A percentile compares a stretch with the other conserved stretches of the same genome.
phyloP scores from a whole-genome alignment of 2,329 filamentous ascomycete species.

The Diaporthe sp. region DNA sequence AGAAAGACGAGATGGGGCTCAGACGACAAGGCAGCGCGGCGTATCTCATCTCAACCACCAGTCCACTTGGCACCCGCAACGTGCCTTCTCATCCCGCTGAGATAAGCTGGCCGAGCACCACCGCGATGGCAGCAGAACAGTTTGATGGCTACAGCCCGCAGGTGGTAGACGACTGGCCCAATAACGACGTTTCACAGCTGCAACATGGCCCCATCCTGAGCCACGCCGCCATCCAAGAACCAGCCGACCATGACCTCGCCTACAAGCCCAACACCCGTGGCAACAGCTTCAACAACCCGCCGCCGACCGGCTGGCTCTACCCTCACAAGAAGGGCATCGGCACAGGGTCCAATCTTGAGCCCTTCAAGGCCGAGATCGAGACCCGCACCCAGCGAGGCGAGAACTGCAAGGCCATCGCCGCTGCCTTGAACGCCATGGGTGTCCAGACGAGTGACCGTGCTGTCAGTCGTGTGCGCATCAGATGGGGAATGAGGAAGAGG shows the following conservation, averaged over 20 bases:
- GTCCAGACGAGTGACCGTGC: slow-evolving; percentile 41
- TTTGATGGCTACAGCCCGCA: neutral
- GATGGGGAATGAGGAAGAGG: slow-evolving; percentile 41
- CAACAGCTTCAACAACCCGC: slow-evolving; percentile 34
- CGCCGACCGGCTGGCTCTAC: slow-evolving; percentile 33
- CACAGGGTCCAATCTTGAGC: slow-evolving; percentile 36
- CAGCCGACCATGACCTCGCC: slow-evolving; percentile 19
- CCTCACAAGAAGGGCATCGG: slow-evolving; percentile 38
- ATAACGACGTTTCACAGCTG: neutral
- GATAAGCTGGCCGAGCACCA: neutral
- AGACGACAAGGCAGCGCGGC: neutral
- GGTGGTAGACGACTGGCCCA: neutral
- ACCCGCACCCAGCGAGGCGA: slow-evolving; percentile 40
- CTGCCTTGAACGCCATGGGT: slow-evolving; percentile 39
- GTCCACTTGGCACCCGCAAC: neutral
- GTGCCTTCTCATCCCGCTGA: slow-evolving; percentile 10
- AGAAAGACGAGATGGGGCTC: neutral
- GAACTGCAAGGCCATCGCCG: slow-evolving; percentile 42
- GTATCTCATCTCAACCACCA: slow-evolving; percentile 23
- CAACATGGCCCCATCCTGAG: neutral
- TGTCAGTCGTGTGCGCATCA: slow-evolving; percentile 40
- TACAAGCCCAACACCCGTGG: slow-evolving; percentile 18
- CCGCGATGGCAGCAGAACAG: slow-evolving; percentile 14
- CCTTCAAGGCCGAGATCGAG: slow-evolving; percentile 40
- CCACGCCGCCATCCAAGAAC: neutral